Evolutionary conservation across 139 green algal genomes (phyloP).

Genomic region (Chlorella vulgaris): DNA sequence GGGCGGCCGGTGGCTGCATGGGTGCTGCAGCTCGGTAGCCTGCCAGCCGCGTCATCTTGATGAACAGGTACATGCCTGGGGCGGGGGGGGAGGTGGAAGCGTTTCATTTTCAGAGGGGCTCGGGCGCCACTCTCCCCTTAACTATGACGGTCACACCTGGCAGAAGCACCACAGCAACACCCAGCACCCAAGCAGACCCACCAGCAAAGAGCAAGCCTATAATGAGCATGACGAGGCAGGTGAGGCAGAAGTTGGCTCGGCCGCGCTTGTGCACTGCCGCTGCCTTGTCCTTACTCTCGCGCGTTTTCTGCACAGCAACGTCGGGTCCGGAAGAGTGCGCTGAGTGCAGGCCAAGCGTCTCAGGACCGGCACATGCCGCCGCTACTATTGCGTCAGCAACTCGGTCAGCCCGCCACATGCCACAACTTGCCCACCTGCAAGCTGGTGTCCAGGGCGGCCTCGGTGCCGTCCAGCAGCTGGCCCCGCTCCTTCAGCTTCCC

Average conservation of each 20-base stretch:
- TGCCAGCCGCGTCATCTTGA: slow-evolving; percentile 38
- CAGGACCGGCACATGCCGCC: too few species aligned
- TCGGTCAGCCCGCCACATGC: too few species aligned
- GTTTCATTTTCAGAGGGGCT: not conserved
- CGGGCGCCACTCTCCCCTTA: not conserved
- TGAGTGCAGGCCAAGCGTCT: too few species aligned
- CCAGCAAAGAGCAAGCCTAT: slow-evolving; percentile 46
- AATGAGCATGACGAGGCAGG: slow-evolving; percentile 45
- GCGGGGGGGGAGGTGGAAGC: not conserved
- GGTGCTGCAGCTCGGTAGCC: slow-evolving; percentile 29
- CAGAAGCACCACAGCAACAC: not conserved
- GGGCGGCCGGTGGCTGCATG: not conserved
- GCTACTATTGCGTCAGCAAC: too few species aligned
- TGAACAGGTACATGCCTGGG: slow-evolving; percentile 56
- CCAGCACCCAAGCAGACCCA: not conserved
- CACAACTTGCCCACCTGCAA: not conserved
- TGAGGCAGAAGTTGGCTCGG: slow-evolving; percentile 49
- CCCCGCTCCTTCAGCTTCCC: slow-evolving; percentile 36
- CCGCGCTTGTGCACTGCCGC: slow-evolving; percentile 33
- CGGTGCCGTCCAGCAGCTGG: slow-evolving; percentile 47
- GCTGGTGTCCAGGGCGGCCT: slow-evolving; percentile 48
- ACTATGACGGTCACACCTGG: not conserved
- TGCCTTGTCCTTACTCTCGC: slow-evolving; percentile 8
- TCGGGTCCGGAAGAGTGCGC: not conserved
- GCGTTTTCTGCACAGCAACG: not conserved